These are phyloP conservation scores for Hyphopichia pseudoburtonii DNA, from an alignment of 1,139 yeast species.

Conservation along the genomic window DNA sequence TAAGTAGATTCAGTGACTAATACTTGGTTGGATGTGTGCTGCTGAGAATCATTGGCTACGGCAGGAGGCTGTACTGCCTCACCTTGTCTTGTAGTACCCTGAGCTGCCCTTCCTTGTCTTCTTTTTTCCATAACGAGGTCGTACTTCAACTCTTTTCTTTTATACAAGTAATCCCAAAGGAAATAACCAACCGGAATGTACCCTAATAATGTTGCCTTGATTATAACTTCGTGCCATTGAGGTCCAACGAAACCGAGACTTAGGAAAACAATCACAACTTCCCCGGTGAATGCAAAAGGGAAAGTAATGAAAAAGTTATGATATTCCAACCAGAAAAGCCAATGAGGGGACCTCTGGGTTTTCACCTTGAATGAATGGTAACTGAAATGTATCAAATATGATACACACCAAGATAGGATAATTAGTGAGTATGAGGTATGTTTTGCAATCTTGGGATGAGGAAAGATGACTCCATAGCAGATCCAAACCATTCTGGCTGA, in stretches of 20 bases:
- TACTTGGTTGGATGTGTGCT: not conserved
- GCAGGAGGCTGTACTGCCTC: not conserved
- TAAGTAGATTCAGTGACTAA: too few species aligned
- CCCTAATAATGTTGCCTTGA: conserved; percentile 27
- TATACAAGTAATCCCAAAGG: conserved; percentile 32
- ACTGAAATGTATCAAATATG: conserved; percentile 41
- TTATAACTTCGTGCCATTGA: conserved; percentile 23
- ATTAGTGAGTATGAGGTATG: conserved; percentile 49
- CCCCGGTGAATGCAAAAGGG: conserved; percentile 49
- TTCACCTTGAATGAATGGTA: conserved; percentile 50
- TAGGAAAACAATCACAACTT: conserved; percentile 53
- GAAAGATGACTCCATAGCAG: conserved; percentile 46
- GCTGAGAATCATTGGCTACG: not conserved
- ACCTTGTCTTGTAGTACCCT: not conserved
- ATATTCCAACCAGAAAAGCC: conserved; percentile 40
- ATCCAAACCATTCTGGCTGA: conserved; percentile 40
- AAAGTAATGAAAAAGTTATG: conserved; percentile 41
- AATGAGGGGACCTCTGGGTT: conserved; percentile 35
- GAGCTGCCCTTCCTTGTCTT: conserved; percentile 7
- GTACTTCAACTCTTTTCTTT: conserved; percentile 23
- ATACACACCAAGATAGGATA: conserved; percentile 45
- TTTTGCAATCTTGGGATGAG: conserved; percentile 50
- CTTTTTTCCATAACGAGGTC: conserved; percentile 24
- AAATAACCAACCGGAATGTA: conserved; percentile 42
- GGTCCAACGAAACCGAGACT: conserved; percentile 47